These are phyloP conservation scores for Neopestalotiopsis sp. DNA, from an alignment of 2,329 filamentous ascomycete genomes.

Conservation along the genomic window DNA sequence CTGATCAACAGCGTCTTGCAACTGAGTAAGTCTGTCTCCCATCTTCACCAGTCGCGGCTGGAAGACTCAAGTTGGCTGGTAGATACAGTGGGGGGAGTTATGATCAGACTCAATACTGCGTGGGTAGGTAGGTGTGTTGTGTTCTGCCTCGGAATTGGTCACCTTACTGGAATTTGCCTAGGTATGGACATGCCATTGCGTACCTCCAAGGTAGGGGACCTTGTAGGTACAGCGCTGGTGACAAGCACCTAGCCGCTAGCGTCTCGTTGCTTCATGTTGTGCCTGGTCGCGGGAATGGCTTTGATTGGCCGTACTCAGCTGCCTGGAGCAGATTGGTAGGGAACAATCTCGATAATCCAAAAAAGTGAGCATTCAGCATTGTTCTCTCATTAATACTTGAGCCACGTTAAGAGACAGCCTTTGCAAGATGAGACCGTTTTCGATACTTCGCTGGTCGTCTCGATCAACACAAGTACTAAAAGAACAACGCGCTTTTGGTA, in stretches of 20 bases:
- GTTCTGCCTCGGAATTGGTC: no score
- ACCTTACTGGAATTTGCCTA: no score
- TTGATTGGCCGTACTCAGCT: no score
- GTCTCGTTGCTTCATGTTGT: no score
- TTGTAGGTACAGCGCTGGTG: no score
- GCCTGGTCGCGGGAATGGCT: no score
- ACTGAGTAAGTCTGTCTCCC: slow-evolving; percentile 79
- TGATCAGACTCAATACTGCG: neutral
- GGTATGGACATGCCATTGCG: no score
- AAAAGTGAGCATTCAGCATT: neutral
- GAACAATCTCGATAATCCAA: slow-evolving; percentile 21
- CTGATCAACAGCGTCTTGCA: slow-evolving; percentile 86
- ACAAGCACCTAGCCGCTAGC: no score
- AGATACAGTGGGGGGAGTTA: neutral
- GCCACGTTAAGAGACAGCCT: neutral
- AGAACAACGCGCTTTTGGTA: neutral
- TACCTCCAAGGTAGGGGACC: no score
- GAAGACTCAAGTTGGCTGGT: neutral
- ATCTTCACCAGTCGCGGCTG: slow-evolving; percentile 45
- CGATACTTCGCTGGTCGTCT: neutral
- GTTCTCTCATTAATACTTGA: neutral
- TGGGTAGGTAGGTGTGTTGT: neutral
- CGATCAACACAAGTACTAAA: neutral
- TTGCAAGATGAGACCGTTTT: neutral
- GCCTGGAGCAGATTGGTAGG: no score